Conservation (phyloP, 2,329 filamentous ascomycete genomes). For the Fusarium avenaceum region DNA sequence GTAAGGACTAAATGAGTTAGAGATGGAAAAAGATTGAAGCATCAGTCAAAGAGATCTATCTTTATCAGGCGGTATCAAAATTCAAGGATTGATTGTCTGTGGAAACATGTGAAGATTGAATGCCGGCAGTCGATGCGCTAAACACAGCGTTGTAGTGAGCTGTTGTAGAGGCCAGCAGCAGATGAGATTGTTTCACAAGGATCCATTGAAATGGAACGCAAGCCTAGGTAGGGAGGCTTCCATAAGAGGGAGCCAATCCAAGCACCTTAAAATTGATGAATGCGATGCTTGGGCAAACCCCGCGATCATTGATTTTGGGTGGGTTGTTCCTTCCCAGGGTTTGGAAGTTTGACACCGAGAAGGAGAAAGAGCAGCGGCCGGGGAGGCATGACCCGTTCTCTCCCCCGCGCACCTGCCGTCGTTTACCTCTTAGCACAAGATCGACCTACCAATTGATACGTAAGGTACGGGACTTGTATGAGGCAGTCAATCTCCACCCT, state of each 20-base stretch:
- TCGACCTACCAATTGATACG: slow-evolving; percentile 29
- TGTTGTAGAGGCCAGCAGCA: neutral
- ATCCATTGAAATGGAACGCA: neutral
- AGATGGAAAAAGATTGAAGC: neutral
- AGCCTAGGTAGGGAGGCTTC: neutral
- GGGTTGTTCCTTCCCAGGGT: slow-evolving; percentile 20
- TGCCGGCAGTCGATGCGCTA: neutral
- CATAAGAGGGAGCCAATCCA: neutral
- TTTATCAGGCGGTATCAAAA: neutral
- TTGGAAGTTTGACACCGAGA: slow-evolving; percentile 28
- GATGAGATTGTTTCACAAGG: neutral
- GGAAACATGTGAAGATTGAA: neutral
- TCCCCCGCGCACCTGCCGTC: slow-evolving; percentile 24
- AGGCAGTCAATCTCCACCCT: slow-evolving; percentile 36
- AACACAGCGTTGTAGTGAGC: slow-evolving; percentile 4
- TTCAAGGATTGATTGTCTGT: neutral
- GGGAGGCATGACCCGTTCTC: slow-evolving; percentile 38
- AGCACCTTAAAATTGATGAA: neutral
- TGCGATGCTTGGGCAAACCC: slow-evolving; percentile 25
- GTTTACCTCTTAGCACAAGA: slow-evolving; percentile 16
- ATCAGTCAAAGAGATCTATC: neutral
- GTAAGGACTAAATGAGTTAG: neutral
- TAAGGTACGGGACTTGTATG: slow-evolving; percentile 12
- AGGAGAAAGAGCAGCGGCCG: neutral
- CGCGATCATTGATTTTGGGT: slow-evolving; percentile 15